Evolutionary conservation across 2,329 filamentous ascomycete genomes (phyloP).

Genomic region (Xylariaceae sp.): DNA sequence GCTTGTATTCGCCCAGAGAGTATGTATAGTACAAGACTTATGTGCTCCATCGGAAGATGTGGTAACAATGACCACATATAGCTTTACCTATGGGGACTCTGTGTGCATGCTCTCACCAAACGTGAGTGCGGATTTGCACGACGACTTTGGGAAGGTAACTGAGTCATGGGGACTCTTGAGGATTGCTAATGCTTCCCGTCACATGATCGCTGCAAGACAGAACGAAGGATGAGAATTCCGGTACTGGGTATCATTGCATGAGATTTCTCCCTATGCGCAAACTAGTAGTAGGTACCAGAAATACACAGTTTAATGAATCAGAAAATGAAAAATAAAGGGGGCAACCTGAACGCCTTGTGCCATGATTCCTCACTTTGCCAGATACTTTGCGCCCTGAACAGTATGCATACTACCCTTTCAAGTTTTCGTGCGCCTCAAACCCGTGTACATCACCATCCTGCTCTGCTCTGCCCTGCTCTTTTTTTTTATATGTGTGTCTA

Average conservation of each 20-base stretch:
- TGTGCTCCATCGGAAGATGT: not conserved
- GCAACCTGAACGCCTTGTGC: conserved; percentile 25
- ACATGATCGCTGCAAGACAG: conserved; percentile 3
- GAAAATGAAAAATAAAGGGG: conserved; percentile 17
- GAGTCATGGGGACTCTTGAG: not conserved
- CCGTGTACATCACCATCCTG: not conserved
- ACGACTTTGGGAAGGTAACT: not conserved
- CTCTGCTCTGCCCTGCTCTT: not conserved
- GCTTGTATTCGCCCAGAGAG: too few relatives aligned
- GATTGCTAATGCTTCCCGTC: not conserved
- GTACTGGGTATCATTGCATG: conserved; percentile 28
- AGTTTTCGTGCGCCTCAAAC: not conserved
- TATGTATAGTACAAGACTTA: not conserved
- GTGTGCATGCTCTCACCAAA: too few relatives aligned
- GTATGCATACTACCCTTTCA: conserved; percentile 23
- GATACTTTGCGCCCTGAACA: not conserved
- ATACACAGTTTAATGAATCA: not conserved
- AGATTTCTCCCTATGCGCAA: conserved; percentile 17
- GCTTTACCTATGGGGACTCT: too few relatives aligned
- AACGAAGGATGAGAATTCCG: conserved; percentile 6
- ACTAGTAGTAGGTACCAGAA: conserved; percentile 14
- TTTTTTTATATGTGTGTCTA: conserved; percentile 9
- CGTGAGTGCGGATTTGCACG: too few relatives aligned
- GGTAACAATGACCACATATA: not conserved
- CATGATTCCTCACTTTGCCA: conserved; percentile 11